Percentiles rank a stretch among this genome's conserved stretches.
phyloP scores from a whole-genome alignment of 345 rosid species.

The Bruguiera gymnorhiza region DNA sequence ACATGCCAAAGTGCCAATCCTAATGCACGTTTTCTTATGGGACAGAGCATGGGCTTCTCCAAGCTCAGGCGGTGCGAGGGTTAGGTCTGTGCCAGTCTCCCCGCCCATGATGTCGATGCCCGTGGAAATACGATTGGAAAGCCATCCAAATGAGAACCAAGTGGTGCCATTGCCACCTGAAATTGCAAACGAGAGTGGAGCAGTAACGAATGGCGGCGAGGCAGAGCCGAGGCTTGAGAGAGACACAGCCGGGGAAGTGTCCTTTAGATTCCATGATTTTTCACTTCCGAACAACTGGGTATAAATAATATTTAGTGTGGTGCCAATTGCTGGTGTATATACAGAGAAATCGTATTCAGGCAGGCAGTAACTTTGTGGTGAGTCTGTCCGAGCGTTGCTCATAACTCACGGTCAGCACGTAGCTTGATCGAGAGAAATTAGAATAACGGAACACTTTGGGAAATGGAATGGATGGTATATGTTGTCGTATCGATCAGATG shows the following conservation, averaged over 20 bases:
- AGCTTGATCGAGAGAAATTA: no score
- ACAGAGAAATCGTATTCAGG: neutral
- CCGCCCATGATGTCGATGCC: slow-evolving; percentile 35
- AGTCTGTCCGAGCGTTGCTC: no score
- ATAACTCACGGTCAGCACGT: no score
- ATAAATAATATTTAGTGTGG: slow-evolving; percentile 13
- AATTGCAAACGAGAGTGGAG: slow-evolving; percentile 18
- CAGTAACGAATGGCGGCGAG: slow-evolving; percentile 10
- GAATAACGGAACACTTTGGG: no score
- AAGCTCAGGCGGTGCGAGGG: slow-evolving; percentile 25
- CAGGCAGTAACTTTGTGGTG: no score
- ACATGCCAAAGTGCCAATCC: slow-evolving; percentile 71
- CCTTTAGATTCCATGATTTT: slow-evolving; percentile 83
- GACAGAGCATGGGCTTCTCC: slow-evolving; percentile 35
- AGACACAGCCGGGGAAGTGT: slow-evolving; percentile 68
- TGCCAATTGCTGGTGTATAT: slow-evolving; percentile 8
- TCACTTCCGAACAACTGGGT: slow-evolving; percentile 63
- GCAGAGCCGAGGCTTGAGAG: slow-evolving; percentile 39
- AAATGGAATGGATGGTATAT: no score
- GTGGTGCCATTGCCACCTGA: slow-evolving; percentile 51
- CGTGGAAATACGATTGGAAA: slow-evolving; percentile 27
- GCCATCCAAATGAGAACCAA: slow-evolving; percentile 61
- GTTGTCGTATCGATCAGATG: no score
- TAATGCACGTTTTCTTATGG: slow-evolving; percentile 70
- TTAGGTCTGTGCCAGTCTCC: slow-evolving; percentile 20